Evolutionary conservation across 1,284 basidiomycete genomes (phyloP).

Genomic region (Cutaneotrichosporon cyanovorans): DNA sequence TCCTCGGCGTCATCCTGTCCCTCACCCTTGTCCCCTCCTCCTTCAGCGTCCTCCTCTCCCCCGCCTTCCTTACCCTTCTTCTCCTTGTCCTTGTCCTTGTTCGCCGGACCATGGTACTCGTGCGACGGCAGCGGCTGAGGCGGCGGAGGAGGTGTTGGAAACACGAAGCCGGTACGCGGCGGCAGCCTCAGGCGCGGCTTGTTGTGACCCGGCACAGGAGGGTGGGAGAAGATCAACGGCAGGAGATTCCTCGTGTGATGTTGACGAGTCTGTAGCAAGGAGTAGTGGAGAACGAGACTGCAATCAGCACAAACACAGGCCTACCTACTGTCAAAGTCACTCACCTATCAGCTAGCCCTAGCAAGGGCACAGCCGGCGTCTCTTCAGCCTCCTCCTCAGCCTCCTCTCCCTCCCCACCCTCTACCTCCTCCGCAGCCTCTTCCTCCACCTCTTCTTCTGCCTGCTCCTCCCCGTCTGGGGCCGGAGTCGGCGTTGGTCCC

Average conservation of each 20-base stretch:
- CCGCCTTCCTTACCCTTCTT: not conserved
- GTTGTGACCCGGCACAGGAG: constrained; percentile 33
- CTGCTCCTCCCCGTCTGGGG: constrained; percentile 1
- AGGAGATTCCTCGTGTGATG: constrained; percentile 36
- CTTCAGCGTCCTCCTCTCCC: not conserved
- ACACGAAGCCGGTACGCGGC: constrained; percentile 29
- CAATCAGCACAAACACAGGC: not conserved
- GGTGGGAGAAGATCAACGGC: constrained; percentile 40
- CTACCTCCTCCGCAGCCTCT: not conserved
- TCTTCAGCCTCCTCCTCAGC: constrained; percentile 6
- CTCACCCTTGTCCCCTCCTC: not conserved
- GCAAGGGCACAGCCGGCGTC: constrained; percentile 15
- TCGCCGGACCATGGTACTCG: constrained; percentile 14
- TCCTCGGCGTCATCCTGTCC: not conserved
- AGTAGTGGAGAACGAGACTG: constrained; percentile 35
- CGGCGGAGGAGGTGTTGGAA: constrained; percentile 30
- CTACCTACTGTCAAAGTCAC: too few species aligned
- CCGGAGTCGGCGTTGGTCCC: not conserved
- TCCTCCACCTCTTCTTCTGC: constrained; percentile 4
- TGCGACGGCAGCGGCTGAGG: constrained; percentile 20
- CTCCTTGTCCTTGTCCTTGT: constrained; percentile 5
- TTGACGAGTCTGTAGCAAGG: constrained; percentile 33
- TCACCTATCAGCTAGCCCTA: constrained; percentile 33
- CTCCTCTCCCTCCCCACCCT: constrained; percentile 1
- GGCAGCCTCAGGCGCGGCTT: constrained; percentile 29